Evolutionary conservation across 1,284 basidiomycete species (phyloP), one percentile per base, ranked within the genome.

Genomic region (Amylostereum areolatum): DNA sequence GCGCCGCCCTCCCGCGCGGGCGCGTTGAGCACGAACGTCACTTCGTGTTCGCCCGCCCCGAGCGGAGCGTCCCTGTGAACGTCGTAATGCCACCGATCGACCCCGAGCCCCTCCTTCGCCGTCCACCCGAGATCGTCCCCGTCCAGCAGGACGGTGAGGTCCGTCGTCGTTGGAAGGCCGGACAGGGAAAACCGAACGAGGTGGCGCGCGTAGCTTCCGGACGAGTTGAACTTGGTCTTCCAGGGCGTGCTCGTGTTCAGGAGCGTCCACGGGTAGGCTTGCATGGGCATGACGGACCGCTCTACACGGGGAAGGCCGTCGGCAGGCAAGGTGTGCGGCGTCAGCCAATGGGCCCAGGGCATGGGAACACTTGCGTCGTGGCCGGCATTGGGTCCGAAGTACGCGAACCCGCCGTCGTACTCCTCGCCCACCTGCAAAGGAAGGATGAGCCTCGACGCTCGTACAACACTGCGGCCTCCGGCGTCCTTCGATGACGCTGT

Each of bases 351-450:
- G 0, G 69, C 63, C 90, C 90, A 93, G 8, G 82, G 77, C 33
- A 89, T 65, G 7, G 71, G 63, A 35, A 68, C 52, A 10, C 66
- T 60, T 27, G 66, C 52, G 53, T 78, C 62, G 37, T 74, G 68
- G 28, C 72, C 75, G 3, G 87, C 76, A 61, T 92, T 90, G 40
- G 76, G 76, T 3, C 90, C 90, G 55, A 77, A 87, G 63, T 92
- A 92, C 2, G 72, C 83, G 53, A 68, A 82, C 1, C 88, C 88
- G 2, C 89, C 89, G 55, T 93, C 90, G 59, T 93, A 92, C 67
- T 92, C 90, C 66, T 92, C 90, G 5, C 90, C 90, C 5, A 89
- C 84, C 18, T 18, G 18, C 18, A 18, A 18, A 18, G 18, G 18
- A 18, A 18, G 18, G 18, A 18, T 18, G 18, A 18, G 18, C 18